Conservation (phyloP, 2,329 filamentous ascomycete genomes). For the Ophiocordyceps camponoti-floridani region DNA sequence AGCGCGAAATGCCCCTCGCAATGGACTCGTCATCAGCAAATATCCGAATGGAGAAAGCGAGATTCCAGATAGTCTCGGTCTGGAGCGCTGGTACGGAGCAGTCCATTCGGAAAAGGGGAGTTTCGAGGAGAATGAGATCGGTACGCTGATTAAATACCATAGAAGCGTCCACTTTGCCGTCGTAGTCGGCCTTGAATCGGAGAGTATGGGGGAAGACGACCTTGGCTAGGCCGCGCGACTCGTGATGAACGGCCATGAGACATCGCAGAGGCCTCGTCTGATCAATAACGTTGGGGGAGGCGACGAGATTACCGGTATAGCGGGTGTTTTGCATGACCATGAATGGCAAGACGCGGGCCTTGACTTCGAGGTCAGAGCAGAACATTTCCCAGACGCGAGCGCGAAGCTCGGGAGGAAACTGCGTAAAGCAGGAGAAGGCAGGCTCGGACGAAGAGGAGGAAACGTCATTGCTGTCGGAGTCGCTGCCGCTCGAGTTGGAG, state of each 20-base stretch:
- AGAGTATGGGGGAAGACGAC: constrained; percentile 15
- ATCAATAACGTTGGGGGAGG: constrained; percentile 5
- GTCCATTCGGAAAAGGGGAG: not conserved
- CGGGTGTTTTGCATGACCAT: not conserved
- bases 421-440: constrained; percentile 8
- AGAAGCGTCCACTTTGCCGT: constrained; percentile 4
- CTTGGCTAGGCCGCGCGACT: constrained; percentile 16
- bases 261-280: constrained; percentile 12
- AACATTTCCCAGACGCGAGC: constrained; percentile 14
- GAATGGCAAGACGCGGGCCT: constrained; percentile 8
- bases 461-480: not conserved
- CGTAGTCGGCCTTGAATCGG: constrained; percentile 6
- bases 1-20: not conserved
- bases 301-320: constrained; percentile 8
- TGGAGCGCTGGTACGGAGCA: too few species aligned
- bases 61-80: too few species aligned
- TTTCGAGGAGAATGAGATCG: constrained; percentile 13
- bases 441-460: not conserved
- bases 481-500: not conserved
- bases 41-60: not conserved
- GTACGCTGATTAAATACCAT: constrained; percentile 12
- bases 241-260: constrained; percentile 15
- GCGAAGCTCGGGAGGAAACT: constrained; percentile 16
- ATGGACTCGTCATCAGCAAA: not conserved
- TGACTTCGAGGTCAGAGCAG: constrained; percentile 10